phyloP scores from a whole-genome alignment of 768 basidiomycete genomes.

The Mycena sanguinolenta region DNA sequence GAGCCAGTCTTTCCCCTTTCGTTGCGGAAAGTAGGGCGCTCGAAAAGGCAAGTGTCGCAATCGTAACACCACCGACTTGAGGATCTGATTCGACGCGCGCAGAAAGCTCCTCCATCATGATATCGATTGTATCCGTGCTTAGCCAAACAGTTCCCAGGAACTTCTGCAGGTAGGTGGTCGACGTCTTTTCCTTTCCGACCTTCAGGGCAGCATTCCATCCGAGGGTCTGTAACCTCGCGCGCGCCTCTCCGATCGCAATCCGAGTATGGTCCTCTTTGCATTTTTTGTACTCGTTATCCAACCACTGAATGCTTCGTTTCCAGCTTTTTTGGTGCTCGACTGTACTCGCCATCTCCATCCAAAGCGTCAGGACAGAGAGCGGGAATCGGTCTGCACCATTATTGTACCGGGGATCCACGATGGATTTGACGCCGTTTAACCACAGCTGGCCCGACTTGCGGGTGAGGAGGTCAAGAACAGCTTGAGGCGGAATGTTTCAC shows the following conservation, averaged over 20 bases:
- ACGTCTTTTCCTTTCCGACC: background rate
- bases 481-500: background rate
- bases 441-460: conserved; percentile 37
- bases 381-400: conserved; percentile 33
- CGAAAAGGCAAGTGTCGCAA: conserved; percentile 26
- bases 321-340: conserved; percentile 23
- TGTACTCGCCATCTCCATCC: conserved; percentile 24
- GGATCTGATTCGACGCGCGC: conserved; percentile 19
- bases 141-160: conserved; percentile 30
- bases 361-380: conserved; percentile 33
- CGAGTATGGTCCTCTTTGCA: conserved; percentile 5
- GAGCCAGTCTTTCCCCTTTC: background rate
- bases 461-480: conserved; percentile 1
- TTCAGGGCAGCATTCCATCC: conserved; percentile 22
- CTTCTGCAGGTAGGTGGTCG: conserved; percentile 15
- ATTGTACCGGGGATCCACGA: conserved; percentile 36
- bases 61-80: conserved; percentile 18
- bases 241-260: background rate
- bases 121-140: conserved; percentile 15
- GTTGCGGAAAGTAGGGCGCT: no score
- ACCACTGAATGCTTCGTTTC: conserved; percentile 29
- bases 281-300: conserved; percentile 14
- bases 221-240: background rate
- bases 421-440: conserved; percentile 38
- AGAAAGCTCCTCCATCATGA: conserved; percentile 34